Evolutionary conservation across 768 basidiomycete species (phyloP).

Genomic region (Agaricus subrufescens): DNA sequence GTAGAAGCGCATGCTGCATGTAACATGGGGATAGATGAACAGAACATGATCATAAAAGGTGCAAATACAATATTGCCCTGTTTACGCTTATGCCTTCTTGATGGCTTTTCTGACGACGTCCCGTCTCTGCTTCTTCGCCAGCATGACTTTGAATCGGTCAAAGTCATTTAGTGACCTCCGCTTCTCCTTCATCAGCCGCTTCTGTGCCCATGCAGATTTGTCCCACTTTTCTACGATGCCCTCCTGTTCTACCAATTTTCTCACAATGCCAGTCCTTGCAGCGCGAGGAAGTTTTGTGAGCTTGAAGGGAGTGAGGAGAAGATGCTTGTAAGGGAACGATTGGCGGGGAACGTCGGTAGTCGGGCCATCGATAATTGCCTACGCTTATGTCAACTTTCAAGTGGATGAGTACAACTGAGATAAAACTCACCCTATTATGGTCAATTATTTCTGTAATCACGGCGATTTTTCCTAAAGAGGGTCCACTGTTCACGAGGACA

Average conservation of each 20-base stretch:
- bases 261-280: constrained; percentile 76
- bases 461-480: constrained; percentile 83
- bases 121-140: constrained; percentile 84
- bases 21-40: neutral
- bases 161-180: constrained; percentile 85
- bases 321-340: constrained; percentile 85
- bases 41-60: constrained; percentile 5
- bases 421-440: constrained; percentile 86
- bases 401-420: neutral
- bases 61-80: constrained; percentile 6
- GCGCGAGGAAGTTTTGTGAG: constrained; percentile 83
- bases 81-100: constrained; percentile 36
- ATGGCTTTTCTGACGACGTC: constrained; percentile 72
- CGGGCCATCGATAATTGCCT: constrained; percentile 97
- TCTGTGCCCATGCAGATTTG: constrained; percentile 83
- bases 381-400: neutral
- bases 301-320: constrained; percentile 84
- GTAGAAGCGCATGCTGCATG: neutral
- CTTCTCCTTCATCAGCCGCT: constrained; percentile 67
- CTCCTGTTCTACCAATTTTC: constrained; percentile 86
- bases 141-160: constrained; percentile 82
- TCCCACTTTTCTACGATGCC: constrained; percentile 85
- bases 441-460: constrained; percentile 97
- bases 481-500: constrained; percentile 90
- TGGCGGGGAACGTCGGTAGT: constrained; percentile 90